Base-by-base conservation (phyloP, 139 green algal genomes). In the Chlorella vulgaris region DNA sequence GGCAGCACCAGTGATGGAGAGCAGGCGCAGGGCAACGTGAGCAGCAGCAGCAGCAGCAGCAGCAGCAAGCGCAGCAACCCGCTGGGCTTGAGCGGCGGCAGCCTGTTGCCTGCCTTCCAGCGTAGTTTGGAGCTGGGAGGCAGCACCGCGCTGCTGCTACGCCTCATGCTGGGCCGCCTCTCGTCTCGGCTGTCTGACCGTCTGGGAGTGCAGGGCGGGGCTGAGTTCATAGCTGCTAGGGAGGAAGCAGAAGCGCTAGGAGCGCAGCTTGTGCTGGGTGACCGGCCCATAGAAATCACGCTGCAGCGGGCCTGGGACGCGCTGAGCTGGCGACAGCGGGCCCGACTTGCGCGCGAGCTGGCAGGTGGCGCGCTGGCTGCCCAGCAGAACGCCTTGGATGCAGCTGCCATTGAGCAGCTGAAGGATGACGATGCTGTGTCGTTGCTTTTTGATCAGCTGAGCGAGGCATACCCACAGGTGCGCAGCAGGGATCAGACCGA, bases 261-360 rank as follows among this genome's bases (percentile, higher is more conserved):
- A 0, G 83, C 88, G n/a, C 73, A 91, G 47, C 36, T 97, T n/a
- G 93, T 97, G 70, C 85, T 97, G 43, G 93, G 93, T 0, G 93
- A 97, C 83, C 68, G 94, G 50, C 94, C 92, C 0, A 94, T 97
- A 33, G 93, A 97, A 82, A 93, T 97, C 50, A 97, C 88, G 8
- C 85, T 97, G 76, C 67, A 84, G 75, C 85, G 93, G 0, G 92
- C 90, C 0, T 96, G 92, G 92, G 83, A 81, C 0, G 88, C 88
- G n/a, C 76, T 95, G 82, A 65, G 36, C 60, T 86, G 79, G 80
- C 10, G 19, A 5, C 74, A 78, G 39, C 75, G 86, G 36, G 0
- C 55, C 10, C 47, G 67, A 58, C 89, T 96, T 77, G 84, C 85
- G 10, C n/a, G 47, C 1, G 84, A 90, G n/a, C 63, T 93, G 2